A percentile compares a stretch with the other conserved stretches of the same genome.
These are phyloP conservation scores for Asterophora lycoperdoides DNA, from an alignment of 768 basidiomycete genomes.

Conservation along the genomic window DNA sequence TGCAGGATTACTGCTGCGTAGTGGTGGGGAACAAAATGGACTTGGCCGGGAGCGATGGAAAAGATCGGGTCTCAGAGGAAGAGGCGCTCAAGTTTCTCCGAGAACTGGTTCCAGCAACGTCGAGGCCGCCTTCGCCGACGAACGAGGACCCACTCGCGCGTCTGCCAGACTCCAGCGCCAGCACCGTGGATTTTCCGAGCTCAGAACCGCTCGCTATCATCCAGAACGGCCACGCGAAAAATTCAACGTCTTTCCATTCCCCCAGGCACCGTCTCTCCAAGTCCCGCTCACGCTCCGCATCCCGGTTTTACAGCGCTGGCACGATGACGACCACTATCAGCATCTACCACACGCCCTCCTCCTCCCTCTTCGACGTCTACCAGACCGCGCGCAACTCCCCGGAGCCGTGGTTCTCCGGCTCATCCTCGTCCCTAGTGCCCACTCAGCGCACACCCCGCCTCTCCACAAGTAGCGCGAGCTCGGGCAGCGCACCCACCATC, in stretches of 20 bases:
- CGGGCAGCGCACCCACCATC: constrained; percentile 50
- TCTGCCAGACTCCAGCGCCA: background rate
- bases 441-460: constrained; percentile 25
- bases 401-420: constrained; percentile 29
- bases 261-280: constrained; percentile 30
- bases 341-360: constrained; percentile 75
- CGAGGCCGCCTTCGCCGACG: constrained; percentile 14
- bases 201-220: constrained; percentile 27
- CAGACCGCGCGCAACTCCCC: constrained; percentile 62
- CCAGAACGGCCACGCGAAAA: constrained; percentile 20
- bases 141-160: constrained; percentile 18
- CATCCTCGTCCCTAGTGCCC: constrained; percentile 15
- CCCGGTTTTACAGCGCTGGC: constrained; percentile 35
- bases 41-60: constrained; percentile 28
- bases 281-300: constrained; percentile 44
- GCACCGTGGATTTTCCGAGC: background rate
- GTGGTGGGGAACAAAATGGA: constrained; percentile 83
- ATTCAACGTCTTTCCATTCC: constrained; percentile 27
- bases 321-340: constrained; percentile 57
- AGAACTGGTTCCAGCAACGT: constrained; percentile 47
- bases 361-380: constrained; percentile 64
- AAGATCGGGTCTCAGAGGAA: constrained; percentile 27
- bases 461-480: constrained; percentile 35
- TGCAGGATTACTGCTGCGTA: constrained; percentile 63
- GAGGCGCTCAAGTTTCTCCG: constrained; percentile 54